Evolutionary conservation across 2,329 filamentous ascomycete genomes (phyloP), one percentile per base, ranked within the genome.

Genomic region (Exophiala dermatitidis): DNA sequence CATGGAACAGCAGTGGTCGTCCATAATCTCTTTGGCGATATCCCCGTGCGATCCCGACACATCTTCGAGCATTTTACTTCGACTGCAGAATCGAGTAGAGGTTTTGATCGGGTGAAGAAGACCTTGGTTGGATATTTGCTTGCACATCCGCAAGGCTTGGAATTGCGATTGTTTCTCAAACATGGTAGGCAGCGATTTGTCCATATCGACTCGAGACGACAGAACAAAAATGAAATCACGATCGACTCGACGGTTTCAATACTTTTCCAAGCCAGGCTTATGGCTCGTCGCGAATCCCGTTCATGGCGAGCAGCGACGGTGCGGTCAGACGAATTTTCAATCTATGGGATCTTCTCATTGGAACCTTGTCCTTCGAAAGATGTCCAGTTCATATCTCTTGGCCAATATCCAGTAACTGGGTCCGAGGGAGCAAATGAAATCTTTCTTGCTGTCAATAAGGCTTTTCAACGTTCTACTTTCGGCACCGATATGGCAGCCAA

Each of bases 41-140:
- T 96, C 81, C 90, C 91, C 0, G 91, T 96, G 8, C 83, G 91
- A 9, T 84, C 94, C 29, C 95, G 93, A 66, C 86, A 90, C 62
- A 80, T 90, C 58, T 80, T 80, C 0, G 61, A 82, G 2, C 70
- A 74, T 59, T 67, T 75, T 37, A 72, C 81, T 63, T 76, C 74
- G 60, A 60, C 75, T 7, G 65, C 73, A 28, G 73, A 83, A 45
- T 68, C 78, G 3, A 76, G 78, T 19, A 85, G 77, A 59, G 77
- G 86, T 48, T 91, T 87, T 82, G 78, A 82, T 30, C 69, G 69
- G 1, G 69, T 95, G 10, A 78, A 80, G 56, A 76, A 72, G 46
- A 70, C 75, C 4, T 63, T 90, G 2, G 75, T 82, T 1, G 78
- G 79, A 1, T 66, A 94, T 2, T 66, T 94, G n/a, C 72, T 96